These are phyloP conservation scores for Lonicera japonica DNA, from an alignment of 129 eudicot species.

Conservation along the genomic window DNA sequence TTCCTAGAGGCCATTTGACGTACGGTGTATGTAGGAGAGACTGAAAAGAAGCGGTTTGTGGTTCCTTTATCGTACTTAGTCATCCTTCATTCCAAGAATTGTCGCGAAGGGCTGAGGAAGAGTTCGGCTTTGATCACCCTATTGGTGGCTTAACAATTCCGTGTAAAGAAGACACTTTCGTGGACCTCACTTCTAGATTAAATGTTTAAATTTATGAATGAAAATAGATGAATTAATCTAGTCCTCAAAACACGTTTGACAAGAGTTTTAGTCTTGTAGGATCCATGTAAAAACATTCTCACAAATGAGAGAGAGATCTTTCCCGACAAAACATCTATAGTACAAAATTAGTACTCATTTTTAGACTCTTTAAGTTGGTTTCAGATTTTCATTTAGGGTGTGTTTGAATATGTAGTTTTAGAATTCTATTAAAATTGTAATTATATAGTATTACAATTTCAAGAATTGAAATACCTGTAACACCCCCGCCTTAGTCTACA, in stretches of 20 bases:
- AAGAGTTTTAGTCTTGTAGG: neutral
- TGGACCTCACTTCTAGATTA: conserved; percentile 5
- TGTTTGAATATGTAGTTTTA: no score
- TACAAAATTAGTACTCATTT: no score
- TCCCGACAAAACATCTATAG: no score
- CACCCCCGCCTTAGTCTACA: no score
- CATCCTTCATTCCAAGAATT: conserved; percentile 27
- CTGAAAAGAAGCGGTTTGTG: conserved; percentile 15
- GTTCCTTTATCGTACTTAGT: conserved; percentile 24
- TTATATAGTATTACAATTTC: no score
- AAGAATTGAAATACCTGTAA: no score
- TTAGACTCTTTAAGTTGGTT: no score
- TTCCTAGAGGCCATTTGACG: conserved; percentile 24
- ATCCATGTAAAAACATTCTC: no score
- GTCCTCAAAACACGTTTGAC: neutral
- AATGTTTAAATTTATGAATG: neutral
- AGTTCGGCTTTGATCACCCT: conserved; percentile 28
- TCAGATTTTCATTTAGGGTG: no score
- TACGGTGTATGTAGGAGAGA: conserved; percentile 31
- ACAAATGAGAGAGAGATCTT: no score
- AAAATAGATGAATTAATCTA: no score
- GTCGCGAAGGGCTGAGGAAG: conserved; percentile 20
- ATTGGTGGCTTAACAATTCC: conserved; percentile 34
- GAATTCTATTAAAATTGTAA: no score
- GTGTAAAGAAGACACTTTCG: conserved; percentile 16